These are phyloP conservation scores for Diaporthe citrichinensis DNA, from an alignment of 2,329 filamentous ascomycete species.

Conservation along the genomic window DNA sequence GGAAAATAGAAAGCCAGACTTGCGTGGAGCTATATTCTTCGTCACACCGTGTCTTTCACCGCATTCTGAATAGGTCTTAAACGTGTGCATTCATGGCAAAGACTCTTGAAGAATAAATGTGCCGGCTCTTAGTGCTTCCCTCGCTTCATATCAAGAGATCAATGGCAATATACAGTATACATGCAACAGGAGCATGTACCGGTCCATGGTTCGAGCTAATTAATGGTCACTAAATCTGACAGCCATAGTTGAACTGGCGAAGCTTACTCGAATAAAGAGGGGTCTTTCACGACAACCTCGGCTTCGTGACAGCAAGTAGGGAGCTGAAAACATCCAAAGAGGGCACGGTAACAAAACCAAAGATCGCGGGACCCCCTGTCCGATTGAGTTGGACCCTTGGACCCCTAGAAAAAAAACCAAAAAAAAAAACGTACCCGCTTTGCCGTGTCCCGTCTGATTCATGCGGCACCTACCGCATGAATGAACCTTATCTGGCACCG, in stretches of 20 bases:
- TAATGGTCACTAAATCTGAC: too few relatives aligned
- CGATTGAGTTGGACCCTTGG: conserved; percentile 9
- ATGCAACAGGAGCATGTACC: too few relatives aligned
- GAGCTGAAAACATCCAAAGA: too few relatives aligned
- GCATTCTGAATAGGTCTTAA: neutral
- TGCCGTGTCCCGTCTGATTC: neutral
- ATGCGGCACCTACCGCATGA: conserved; percentile 16
- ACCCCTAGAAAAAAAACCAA: conserved; percentile 11
- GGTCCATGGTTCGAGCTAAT: too few relatives aligned
- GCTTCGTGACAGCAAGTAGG: too few relatives aligned
- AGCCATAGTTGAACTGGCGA: too few relatives aligned
- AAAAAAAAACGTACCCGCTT: neutral
- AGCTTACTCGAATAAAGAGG: too few relatives aligned
- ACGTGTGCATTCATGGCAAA: neutral
- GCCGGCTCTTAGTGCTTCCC: too few relatives aligned
- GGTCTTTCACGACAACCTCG: too few relatives aligned
- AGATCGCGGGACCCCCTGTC: neutral
- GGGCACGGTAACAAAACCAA: neutral
- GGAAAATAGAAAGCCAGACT: neutral
- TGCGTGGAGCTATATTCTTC: neutral
- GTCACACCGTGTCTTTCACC: neutral
- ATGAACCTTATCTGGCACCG: conserved; percentile 15
- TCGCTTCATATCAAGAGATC: too few relatives aligned
- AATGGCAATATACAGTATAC: too few relatives aligned
- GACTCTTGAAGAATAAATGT: neutral